Evolutionary conservation across 2,329 filamentous ascomycete genomes (phyloP).

Genomic region (Colletotrichum sp.): DNA sequence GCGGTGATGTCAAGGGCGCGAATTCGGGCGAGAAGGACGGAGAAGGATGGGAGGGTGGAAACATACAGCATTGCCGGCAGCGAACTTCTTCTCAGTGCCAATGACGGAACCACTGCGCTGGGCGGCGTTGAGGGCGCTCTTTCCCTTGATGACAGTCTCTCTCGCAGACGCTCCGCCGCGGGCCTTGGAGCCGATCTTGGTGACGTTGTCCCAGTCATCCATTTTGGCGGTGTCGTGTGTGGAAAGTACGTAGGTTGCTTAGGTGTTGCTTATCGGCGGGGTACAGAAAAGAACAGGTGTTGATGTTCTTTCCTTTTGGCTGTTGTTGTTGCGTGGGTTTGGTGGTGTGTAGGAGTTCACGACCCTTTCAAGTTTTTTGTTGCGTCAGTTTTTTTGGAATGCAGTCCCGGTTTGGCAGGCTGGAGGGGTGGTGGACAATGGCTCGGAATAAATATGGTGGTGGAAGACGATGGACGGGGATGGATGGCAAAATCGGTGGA

Average conservation of each 20-base stretch:
- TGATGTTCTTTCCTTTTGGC: not conserved
- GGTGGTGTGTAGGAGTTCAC: not conserved
- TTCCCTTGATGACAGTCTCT: conserved; percentile 90
- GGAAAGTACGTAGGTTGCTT: not conserved
- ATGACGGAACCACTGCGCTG: conserved; percentile 79
- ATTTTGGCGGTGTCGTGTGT: conserved; percentile 56
- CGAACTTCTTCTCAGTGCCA: conserved; percentile 90
- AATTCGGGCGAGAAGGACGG: not conserved
- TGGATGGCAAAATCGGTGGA: conserved; percentile 25
- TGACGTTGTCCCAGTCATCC: conserved; percentile 83
- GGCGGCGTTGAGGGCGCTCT: conserved; percentile 84
- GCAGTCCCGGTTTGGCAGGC: not conserved
- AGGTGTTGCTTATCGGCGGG: not conserved
- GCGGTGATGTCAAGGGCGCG: conserved; percentile 12
- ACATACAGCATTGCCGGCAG: conserved; percentile 80
- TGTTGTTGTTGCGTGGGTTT: conserved; percentile 18
- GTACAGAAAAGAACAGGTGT: not conserved
- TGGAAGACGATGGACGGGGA: conserved; percentile 32
- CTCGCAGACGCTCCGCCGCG: conserved; percentile 70
- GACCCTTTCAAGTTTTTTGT: not conserved
- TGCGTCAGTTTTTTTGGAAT: conserved; percentile 12
- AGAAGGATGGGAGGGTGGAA: not conserved
- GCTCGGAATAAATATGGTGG: conserved; percentile 14
- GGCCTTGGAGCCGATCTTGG: conserved; percentile 92
- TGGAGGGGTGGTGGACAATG: not conserved